A percentile compares a stretch with the other conserved stretches of the same genome.
Conservation (phyloP, 2,329 filamentous ascomycete genomes). For the Trichoderma koningiopsis region DNA sequence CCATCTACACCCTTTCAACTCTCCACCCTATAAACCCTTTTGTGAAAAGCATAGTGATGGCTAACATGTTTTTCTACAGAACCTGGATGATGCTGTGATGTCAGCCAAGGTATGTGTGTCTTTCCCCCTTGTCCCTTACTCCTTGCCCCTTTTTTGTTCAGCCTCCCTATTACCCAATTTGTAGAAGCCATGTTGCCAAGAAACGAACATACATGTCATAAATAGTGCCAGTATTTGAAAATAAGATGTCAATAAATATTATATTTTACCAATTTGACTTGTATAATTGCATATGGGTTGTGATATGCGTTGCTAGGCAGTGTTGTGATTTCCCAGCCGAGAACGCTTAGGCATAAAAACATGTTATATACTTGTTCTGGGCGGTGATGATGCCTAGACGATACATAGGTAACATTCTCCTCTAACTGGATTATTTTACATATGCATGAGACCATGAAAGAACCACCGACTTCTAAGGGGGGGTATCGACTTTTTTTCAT, state of each 20-base stretch:
- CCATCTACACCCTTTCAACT: neutral
- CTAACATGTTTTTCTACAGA: slow-evolving; percentile 30
- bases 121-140: slow-evolving; percentile 1
- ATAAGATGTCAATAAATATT: neutral
- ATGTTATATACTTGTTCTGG: neutral
- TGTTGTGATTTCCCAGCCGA: neutral
- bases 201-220: neutral
- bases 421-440: slow-evolving; percentile 16
- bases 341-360: neutral
- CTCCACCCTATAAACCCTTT: slow-evolving; percentile 4
- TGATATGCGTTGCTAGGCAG: neutral
- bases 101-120: slow-evolving; percentile 34
- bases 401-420: neutral
- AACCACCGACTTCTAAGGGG: slow-evolving; percentile 23
- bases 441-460: slow-evolving; percentile 17
- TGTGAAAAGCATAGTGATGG: slow-evolving; percentile 32
- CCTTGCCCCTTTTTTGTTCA: neutral
- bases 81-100: slow-evolving; percentile 26
- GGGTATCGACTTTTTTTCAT: slow-evolving; percentile 37
- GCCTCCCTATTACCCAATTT: neutral
- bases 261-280: neutral
- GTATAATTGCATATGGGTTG: neutral
- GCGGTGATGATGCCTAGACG: neutral
- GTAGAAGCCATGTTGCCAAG: neutral
- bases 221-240: neutral